Evolutionary conservation across 139 green algal species (phyloP), one percentile per base, ranked within the genome.

Genomic region (Auxenochlorella protothecoides): DNA sequence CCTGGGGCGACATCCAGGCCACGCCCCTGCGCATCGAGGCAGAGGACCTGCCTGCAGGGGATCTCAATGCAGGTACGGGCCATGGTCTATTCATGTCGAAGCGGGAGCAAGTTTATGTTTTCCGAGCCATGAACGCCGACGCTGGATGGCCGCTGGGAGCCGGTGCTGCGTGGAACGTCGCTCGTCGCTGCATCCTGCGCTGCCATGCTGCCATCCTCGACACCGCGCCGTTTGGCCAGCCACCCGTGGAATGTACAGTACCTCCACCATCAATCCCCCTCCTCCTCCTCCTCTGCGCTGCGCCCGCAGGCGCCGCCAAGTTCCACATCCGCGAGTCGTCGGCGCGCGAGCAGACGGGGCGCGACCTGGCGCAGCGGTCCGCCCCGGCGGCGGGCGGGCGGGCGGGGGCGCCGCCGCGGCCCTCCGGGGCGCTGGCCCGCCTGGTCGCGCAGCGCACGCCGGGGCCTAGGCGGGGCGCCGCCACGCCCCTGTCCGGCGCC

Each of bases 1-100:
- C 90, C 3, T 96, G 90, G 90, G 90, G 90, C 15, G 88, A 95
- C 64, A 84, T 96, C 15, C 86, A 76, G 27, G 80, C 69, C 75
- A 96, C 90, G 14, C 90, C 90, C 5, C 70, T 94, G 75, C 77
- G 90, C 9, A 71, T 83, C 6, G 72, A 82, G 6, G 74, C 68
- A 13, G 72, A 82, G 52, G 77, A 78, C 55, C 55, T 77, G 66
- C 66, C 51, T 15, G 55, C 76, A 2, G 72, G 72, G 27, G 27
- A 44, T 44, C 27, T 44, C 27, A 44, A 44, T 44, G 27, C 27
- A 44, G 27, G 27, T 44, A 44, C 27, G 27, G 27, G 27, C 27
- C 27, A 44, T 44, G 27, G 27, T 44, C 27, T 44, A 44, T 44
- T 44, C 27, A 44, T 44, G 27, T 44, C 27, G 27, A 44, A 44